Base-by-base conservation (phyloP, 2,329 filamentous ascomycete genomes). In the Pseudocercospora cruenta region DNA sequence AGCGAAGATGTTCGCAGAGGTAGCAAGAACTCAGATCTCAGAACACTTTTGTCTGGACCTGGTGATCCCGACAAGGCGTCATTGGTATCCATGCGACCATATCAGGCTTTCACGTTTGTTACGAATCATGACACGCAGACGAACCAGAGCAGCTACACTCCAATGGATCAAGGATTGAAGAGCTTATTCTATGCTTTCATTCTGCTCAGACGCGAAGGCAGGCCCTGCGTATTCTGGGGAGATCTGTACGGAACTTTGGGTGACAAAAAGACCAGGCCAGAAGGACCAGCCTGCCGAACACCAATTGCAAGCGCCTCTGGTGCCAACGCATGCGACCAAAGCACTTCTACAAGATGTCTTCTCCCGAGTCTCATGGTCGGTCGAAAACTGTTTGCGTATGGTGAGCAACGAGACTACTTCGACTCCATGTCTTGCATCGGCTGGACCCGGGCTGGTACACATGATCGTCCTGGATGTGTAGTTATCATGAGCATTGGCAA, bases 81-180 rank as follows among this genome's bases (percentile, higher is more conserved):
- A 8, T 58, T 72, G 21, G 69, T 69, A 1, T 62, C 65, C 1
- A 24, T 67, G 2, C 67, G 75, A 16, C 75, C 75, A 10, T 58
- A 70, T n/a, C 69, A 69, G 49, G 73, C 74, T 7, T 67, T 77
- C 78, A 91, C 89, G 0, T 83, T 91, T 4, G 88, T 92, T 1
- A 87, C 87, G 78, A 92, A 91, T 77, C 90, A 92, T 78, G 90
- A 92, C 75, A 92, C 90, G 0, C 80, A 88, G 77, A 81, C 85
- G 36, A 87, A 87, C 33, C 88, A 90, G 75, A 84, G 87, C 0
- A 81, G 89, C 51, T 87, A 86, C 71, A 86, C 87, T 0, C 85
- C 85, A 1, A 86, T 93, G 47, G 84, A 87, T 63, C 81, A 83
- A 26, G 89, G 86, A 79, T 91, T 93, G 81, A 91, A 91, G 76